phyloP scores from a whole-genome alignment of 768 basidiomycete species.

The Piloderma croceum region DNA sequence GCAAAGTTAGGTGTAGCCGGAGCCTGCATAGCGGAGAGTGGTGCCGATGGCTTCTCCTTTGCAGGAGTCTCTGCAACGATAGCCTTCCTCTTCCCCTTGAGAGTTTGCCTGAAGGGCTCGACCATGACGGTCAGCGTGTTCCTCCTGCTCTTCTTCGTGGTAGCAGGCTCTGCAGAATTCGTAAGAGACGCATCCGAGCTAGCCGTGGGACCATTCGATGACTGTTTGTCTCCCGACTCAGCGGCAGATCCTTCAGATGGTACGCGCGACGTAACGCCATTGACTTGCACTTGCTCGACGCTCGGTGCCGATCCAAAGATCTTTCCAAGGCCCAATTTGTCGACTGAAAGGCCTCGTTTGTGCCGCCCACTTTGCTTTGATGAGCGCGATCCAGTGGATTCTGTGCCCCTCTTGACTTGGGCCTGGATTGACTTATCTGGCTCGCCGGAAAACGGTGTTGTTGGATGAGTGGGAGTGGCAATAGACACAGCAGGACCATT shows the following conservation, averaged over 20 bases:
- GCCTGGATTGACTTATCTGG: not conserved
- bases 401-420: not conserved
- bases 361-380: slow-evolving; percentile 48
- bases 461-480: slow-evolving; percentile 7
- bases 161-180: slow-evolving; percentile 22
- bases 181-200: slow-evolving; percentile 14
- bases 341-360: slow-evolving; percentile 66
- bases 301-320: slow-evolving; percentile 48
- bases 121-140: slow-evolving; percentile 89
- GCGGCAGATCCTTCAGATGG: slow-evolving; percentile 36
- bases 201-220: slow-evolving; percentile 14
- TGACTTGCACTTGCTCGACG: slow-evolving; percentile 28
- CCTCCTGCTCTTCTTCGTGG: slow-evolving; percentile 55
- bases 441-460: no score
- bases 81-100: slow-evolving; percentile 25
- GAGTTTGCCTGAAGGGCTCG: slow-evolving; percentile 44
- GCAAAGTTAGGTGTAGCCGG: slow-evolving; percentile 16
- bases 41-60: slow-evolving; percentile 26
- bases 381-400: no score
- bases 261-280: slow-evolving; percentile 33
- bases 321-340: slow-evolving; percentile 75
- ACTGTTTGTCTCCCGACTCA: slow-evolving; percentile 14
- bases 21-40: slow-evolving; percentile 6
- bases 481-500: slow-evolving; percentile 8
- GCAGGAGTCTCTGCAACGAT: slow-evolving; percentile 28